Percentiles rank a stretch among this genome's conserved stretches.
Evolutionary conservation across 2,329 filamentous ascomycete genomes (phyloP).

Genomic region (Alternaria solani): DNA sequence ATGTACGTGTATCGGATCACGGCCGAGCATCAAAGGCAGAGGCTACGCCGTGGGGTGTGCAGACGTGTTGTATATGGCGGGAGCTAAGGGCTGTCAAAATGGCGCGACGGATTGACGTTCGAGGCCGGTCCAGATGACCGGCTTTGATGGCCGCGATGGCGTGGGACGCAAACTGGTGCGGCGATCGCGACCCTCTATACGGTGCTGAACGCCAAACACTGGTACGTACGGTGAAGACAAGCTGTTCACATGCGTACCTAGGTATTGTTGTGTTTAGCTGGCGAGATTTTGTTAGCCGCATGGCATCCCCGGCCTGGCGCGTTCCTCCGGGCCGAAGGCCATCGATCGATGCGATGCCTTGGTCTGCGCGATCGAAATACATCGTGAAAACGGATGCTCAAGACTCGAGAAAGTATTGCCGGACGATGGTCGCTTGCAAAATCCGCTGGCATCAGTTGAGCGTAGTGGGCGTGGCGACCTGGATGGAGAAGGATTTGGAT

Average conservation of each 20-base stretch:
- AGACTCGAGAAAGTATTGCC: not conserved
- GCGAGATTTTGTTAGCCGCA: slow-evolving; percentile 6
- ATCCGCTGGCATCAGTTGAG: not conserved
- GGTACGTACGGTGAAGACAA: not conserved
- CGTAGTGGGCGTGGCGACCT: not conserved
- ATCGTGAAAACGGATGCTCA: not conserved
- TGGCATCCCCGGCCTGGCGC: slow-evolving; percentile 5
- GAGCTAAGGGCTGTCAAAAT: slow-evolving; percentile 12
- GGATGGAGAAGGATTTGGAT: not conserved
- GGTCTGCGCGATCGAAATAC: not conserved
- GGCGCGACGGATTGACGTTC: slow-evolving; percentile 3
- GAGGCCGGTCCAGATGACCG: slow-evolving; percentile 2
- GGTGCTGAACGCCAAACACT: not conserved
- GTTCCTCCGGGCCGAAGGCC: slow-evolving; percentile 8
- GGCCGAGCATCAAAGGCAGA: slow-evolving; percentile 7
- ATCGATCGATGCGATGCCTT: slow-evolving; percentile 7
- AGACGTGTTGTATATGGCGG: not conserved
- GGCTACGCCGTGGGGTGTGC: slow-evolving; percentile 1
- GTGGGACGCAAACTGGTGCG: not conserved
- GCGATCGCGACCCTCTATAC: not conserved
- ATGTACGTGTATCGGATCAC: not conserved
- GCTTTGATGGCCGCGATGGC: not conserved
- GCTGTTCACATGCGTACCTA: not conserved
- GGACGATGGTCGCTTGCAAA: not conserved
- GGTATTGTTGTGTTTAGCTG: not conserved